Percentiles rank a stretch among this genome's conserved stretches.
phyloP scores from a whole-genome alignment of 345 rosid genomes.

The Arabis alpina region DNA sequence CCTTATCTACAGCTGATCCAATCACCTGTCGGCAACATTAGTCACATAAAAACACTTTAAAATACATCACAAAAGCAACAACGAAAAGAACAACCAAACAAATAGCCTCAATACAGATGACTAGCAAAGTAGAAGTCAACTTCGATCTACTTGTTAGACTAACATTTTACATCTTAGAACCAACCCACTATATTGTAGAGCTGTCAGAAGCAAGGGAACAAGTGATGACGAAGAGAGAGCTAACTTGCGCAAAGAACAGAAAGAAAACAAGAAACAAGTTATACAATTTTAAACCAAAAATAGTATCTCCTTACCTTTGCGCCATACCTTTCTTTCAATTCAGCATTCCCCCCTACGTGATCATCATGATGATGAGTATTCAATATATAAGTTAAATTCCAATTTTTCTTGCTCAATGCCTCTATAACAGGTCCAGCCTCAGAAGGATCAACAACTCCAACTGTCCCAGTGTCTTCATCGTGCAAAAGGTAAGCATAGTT shows the following conservation, averaged over 20 bases:
- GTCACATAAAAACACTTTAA: conserved; percentile 3
- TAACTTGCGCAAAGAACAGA: conserved; percentile 1
- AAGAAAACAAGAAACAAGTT: neutral
- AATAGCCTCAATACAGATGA: neutral
- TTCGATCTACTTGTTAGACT: neutral
- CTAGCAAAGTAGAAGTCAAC: conserved; percentile 8
- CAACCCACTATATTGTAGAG: conserved; percentile 5
- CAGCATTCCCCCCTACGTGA: conserved; percentile 89
- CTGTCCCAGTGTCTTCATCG: conserved; percentile 94
- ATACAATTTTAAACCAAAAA: neutral
- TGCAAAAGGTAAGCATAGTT: conserved; percentile 93
- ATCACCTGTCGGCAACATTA: conserved; percentile 70
- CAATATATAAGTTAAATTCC: conserved; percentile 87
- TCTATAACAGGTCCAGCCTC: conserved; percentile 88
- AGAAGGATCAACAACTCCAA: conserved; percentile 98
- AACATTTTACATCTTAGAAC: conserved; percentile 1
- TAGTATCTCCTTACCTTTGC: conserved; percentile 78
- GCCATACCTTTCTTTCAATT: conserved; percentile 94
- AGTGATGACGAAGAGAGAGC: neutral
- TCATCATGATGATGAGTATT: conserved; percentile 97
- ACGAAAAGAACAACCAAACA: conserved; percentile 12
- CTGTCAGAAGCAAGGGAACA: conserved; percentile 3
- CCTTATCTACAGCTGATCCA: conserved; percentile 78
- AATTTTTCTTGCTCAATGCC: conserved; percentile 76
- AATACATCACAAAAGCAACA: neutral